Evolutionary conservation across 371 early-diverging fungal species (phyloP).

Genomic region (Mucor mucedo): DNA sequence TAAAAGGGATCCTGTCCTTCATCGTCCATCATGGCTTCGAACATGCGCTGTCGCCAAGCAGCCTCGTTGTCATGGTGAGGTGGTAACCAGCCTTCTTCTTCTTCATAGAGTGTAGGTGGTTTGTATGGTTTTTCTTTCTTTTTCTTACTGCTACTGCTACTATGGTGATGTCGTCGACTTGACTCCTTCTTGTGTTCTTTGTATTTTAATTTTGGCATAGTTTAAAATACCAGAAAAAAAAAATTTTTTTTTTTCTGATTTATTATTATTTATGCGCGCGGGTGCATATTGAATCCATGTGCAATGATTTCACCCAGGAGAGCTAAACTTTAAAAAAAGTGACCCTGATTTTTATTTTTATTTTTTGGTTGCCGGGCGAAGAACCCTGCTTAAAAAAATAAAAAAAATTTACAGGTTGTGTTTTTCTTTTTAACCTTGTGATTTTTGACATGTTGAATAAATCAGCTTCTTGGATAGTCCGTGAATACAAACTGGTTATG

Average conservation of each 20-base stretch:
- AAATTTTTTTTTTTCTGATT: too few relatives aligned
- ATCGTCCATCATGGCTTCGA: conserved; percentile 54
- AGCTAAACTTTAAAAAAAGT: too few relatives aligned
- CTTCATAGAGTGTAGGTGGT: conserved; percentile 36
- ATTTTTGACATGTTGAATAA: conserved; percentile 16
- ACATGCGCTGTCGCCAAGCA: conserved; percentile 47
- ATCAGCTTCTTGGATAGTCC: conserved; percentile 33
- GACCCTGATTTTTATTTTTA: too few relatives aligned
- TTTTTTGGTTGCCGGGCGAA: too few relatives aligned
- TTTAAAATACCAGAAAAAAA: too few relatives aligned
- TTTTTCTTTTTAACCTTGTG: not conserved
- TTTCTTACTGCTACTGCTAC: not conserved
- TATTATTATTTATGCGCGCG: too few relatives aligned
- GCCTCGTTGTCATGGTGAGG: conserved; percentile 25
- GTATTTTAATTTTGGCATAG: conserved; percentile 17
- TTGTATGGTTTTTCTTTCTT: conserved; percentile 16
- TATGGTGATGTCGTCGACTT: not conserved
- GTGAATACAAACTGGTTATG: conserved; percentile 84
- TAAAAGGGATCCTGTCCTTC: conserved; percentile 52
- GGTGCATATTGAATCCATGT: too few relatives aligned
- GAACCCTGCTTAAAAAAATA: not conserved
- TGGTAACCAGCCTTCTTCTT: conserved; percentile 46
- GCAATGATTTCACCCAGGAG: too few relatives aligned
- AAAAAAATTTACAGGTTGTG: too few relatives aligned
- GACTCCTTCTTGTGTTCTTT: conserved; percentile 11